Evolutionary conservation across 768 basidiomycete genomes (phyloP), one percentile per base, ranked within the genome.

Genomic region (Boletus rufocinnamomeus): DNA sequence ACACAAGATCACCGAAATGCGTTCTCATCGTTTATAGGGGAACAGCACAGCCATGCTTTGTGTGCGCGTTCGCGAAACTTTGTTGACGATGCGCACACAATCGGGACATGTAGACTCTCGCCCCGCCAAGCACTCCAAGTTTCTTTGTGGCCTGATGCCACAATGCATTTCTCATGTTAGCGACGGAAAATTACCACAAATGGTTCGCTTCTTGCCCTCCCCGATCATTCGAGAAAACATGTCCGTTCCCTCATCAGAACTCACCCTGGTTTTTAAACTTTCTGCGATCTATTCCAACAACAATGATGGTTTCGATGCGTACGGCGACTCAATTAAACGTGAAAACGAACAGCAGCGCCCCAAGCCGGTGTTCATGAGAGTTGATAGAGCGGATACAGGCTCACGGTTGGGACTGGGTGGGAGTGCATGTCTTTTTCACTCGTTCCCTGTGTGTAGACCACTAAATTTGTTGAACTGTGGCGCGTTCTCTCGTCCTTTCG

Each of bases 11-110:
- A 9, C 2, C 25, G 16, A 45, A 45, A 10, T 3, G 25, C 13
- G 8, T 52, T 59, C 56, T 50, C 57, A 59, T 50, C 55, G 55
- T 49, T 10, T 21, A 38, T 28, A 27, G 8, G 52, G 32, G 21
- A 28, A 48, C 17, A 2, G 32, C 49, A 25, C 47, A 6, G 16
- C 16, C 17, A 13, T 2, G 11, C 27, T n/a, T 25, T 3, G n/a
- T 17, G 16, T 44, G 40, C 9, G 19, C 27, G 53, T 16, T 21
- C 35, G 35, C 21, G 47, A 32, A 46, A 21, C 27, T 45, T 25
- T 4, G 8, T 30, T 30, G 30, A 30, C 30, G 17, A 2, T 2
- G n/a, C n/a, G n/a, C n/a, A 21, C n/a, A n/a, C 35, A 35, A 14
- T 16, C 35, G 35, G 35, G 14, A 5, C 14, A 16, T 5, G 35